phyloP scores from a whole-genome alignment of 176 grass and related monocot genomes.

The Pharus latifolius region DNA sequence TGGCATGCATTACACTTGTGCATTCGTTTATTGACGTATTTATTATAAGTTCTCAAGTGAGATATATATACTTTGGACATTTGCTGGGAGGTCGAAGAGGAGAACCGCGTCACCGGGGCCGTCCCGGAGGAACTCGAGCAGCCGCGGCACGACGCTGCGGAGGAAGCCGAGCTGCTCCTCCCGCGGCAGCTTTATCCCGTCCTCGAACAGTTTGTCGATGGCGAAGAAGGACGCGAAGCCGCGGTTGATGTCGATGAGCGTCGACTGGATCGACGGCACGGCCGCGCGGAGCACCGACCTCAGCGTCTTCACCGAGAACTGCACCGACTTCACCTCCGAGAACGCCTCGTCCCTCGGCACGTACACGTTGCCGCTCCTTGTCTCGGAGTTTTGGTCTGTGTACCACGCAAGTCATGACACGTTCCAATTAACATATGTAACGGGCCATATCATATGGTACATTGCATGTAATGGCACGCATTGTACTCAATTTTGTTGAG shows the following conservation, averaged over 20 bases:
- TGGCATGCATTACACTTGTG: background rate
- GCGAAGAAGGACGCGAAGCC: slow-evolving; percentile 50
- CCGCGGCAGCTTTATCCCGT: slow-evolving; percentile 39
- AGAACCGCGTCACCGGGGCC: slow-evolving; percentile 16
- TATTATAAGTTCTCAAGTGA: background rate
- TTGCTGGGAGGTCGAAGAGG: slow-evolving; percentile 36
- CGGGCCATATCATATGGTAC: background rate
- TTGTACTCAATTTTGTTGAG: background rate
- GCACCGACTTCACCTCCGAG: slow-evolving; percentile 53
- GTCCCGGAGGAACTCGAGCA: slow-evolving; percentile 28
- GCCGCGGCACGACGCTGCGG: slow-evolving; percentile 21
- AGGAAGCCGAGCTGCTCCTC: slow-evolving; percentile 22
- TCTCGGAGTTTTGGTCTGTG: slow-evolving; percentile 51
- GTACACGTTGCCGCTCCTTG: slow-evolving; percentile 29
- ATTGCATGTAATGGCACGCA: background rate
- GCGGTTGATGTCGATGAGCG: slow-evolving; percentile 21
- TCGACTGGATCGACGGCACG: slow-evolving; percentile 30
- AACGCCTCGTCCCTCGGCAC: slow-evolving; percentile 80
- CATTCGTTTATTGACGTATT: background rate
- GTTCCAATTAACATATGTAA: too few relatives aligned
- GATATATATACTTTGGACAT: slow-evolving; percentile 35
- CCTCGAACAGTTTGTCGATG: slow-evolving; percentile 59
- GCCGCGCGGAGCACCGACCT: slow-evolving; percentile 40
- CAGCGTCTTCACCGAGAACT: slow-evolving; percentile 41
- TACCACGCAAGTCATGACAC: too few relatives aligned